Base-by-base conservation (phyloP, 2,329 filamentous ascomycete species). In the Trichoderma sp. region DNA sequence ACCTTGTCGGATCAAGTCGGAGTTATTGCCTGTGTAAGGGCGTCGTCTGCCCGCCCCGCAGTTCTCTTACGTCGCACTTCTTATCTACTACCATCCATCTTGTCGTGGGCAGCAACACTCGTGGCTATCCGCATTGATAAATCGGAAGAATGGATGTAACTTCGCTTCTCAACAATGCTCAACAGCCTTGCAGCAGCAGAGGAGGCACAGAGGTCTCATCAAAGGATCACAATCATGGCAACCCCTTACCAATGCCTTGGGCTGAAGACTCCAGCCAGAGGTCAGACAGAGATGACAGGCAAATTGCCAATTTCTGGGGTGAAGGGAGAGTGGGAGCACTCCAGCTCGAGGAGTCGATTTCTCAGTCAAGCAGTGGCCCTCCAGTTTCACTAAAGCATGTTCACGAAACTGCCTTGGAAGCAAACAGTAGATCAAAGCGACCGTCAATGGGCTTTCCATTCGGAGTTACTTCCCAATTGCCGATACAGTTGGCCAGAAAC, bases 271-370 rank as follows among this genome's bases (percentile, higher is more conserved):
- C 56, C 6, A 38, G n/a, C 16, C 24, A 71, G 27, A 27, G 38
- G 3, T 16, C 29, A 41, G 53, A 29, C n/a, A 59, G 35, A 76
- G 78, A 31, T 78, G 75, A 76, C 78, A 79, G 62, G 38, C 77
- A 71, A 24, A 80, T 77, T 77, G 77, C 76, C 35, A 88, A 83
- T 53, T 88, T 88, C 71, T 90, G 88, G 88, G 86, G 88, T 76
- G 88, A 85, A 21, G 85, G 85, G 41, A 87, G 87, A 59, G 89
- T 87, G 77, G 86, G 86, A 29, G 82, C 89, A 27, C 85, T 87
- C 5, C 80, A 85, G 60, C 82, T 84, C 14, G 76, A 85, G 71
- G 85, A 87, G 64, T 81, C 82, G 24, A 86, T 85, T 76, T 77
- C 80, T 53, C 78, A 77, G 21, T 76, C 74, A 60, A 45, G 79